phyloP scores from a whole-genome alignment of 2,329 filamentous ascomycete species.

The Dactylellina sp. region DNA sequence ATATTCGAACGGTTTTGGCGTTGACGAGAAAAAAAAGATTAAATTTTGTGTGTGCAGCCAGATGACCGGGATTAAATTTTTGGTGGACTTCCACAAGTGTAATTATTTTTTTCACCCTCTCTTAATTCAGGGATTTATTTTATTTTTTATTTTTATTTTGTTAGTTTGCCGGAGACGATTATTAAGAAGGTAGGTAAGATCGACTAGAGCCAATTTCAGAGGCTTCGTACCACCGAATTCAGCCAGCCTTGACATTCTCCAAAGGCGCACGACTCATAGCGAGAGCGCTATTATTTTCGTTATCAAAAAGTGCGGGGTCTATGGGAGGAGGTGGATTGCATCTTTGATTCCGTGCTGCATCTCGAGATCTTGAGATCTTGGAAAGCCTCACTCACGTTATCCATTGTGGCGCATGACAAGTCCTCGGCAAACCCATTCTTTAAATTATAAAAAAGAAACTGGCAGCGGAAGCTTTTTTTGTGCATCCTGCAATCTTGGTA shows the following conservation, averaged over 20 bases:
- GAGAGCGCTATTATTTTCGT: not conserved
- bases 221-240: slow-evolving; percentile 10
- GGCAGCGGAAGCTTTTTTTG: too few relatives aligned
- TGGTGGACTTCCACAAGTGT: too few relatives aligned
- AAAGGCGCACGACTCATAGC: slow-evolving; percentile 20
- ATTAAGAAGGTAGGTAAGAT: not conserved
- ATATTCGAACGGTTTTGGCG: not conserved
- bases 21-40: not conserved
- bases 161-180: not conserved
- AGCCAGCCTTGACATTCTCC: not conserved
- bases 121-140: too few relatives aligned
- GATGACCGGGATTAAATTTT: too few relatives aligned
- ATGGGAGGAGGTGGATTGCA: not conserved
- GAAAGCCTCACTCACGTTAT: slow-evolving; percentile 29
- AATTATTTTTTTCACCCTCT: too few relatives aligned
- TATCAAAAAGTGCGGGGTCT: not conserved
- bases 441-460: not conserved
- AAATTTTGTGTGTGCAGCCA: not conserved
- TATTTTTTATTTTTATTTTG: not conserved
- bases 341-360: not conserved
- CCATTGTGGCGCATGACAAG: not conserved
- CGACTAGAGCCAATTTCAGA: not conserved
- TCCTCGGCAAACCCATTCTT: not conserved
- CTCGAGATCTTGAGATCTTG: slow-evolving; percentile 1
- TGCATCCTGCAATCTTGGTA: too few relatives aligned